Base-by-base conservation (phyloP, 2,329 filamentous ascomycete genomes). In the Cercospora berteroae region DNA sequence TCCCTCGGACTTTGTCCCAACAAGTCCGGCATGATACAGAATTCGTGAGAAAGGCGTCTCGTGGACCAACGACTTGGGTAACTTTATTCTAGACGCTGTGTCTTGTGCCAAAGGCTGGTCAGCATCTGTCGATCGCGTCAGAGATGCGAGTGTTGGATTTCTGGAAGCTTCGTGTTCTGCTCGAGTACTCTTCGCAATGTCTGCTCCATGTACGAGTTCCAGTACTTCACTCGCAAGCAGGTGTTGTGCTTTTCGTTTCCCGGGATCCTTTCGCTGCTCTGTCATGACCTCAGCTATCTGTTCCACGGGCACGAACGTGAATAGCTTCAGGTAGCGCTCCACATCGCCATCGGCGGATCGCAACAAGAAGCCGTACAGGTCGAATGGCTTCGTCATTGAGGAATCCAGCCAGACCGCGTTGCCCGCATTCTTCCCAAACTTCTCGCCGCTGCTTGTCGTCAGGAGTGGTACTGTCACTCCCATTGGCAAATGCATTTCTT, bases 391-490 rank as follows among this genome's bases (percentile, higher is more conserved):
- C 1, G 94, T 96, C 86, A 93, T 87, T 74, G 90, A 88, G 63
- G 85, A 84, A 78, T 97, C 93, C 3, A 99, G 86, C 95, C 95
- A 99, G 39, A 99, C 81, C 2, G 94, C 94, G 78, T 98, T 98
- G 27, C 94, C 94, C 1, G 93, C 91, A 70, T 90, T 96, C 82
- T 99, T 99, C 61, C 95, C 95, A 74, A 98, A 94, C 79, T 99
- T 99, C 76, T 88, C 88, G 18, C 95, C 95, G 0, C 91, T 87
- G 0, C 91, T 84, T 62, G 94, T 94, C 0, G 93, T 97, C 42
- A 99, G 83, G 1, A 99, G 86, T 0, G 95, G 95, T 0, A 94
- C 93, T 0, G 95, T 98, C 72, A 99, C 90, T 7, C 95, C 95
- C 69, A 94, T 86, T 0, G 94, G 92, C 25, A 81, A 74, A 20